These are phyloP conservation scores for Fusarium odoratissimum DNA, from an alignment of 2,329 filamentous ascomycete species.

Conservation along the genomic window DNA sequence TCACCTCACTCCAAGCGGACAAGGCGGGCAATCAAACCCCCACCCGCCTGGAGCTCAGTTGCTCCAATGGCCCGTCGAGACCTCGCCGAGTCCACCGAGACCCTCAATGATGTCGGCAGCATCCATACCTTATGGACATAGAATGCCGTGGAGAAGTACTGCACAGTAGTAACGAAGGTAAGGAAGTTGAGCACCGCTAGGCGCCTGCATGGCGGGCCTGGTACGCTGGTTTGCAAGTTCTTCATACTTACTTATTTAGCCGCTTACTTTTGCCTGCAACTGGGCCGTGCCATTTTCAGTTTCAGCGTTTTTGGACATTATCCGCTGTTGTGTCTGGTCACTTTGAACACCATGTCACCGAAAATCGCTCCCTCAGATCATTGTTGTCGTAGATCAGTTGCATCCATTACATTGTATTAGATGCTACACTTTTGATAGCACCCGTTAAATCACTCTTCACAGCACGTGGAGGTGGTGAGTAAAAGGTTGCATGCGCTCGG, in stretches of 20 bases:
- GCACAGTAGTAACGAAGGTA: not conserved
- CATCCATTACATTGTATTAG: not conserved
- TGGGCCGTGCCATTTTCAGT: not conserved
- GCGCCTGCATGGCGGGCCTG: not conserved
- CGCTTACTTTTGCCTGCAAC: constrained; percentile 23
- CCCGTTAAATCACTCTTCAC: constrained; percentile 2
- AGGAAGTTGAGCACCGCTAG: not conserved
- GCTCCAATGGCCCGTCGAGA: constrained; percentile 28
- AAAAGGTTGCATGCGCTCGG: constrained; percentile 6
- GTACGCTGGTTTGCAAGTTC: not conserved
- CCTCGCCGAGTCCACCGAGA: constrained; percentile 39
- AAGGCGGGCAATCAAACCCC: constrained; percentile 21
- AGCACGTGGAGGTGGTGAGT: constrained; percentile 30
- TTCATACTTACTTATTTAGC: constrained; percentile 29
- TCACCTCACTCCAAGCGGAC: constrained; percentile 25
- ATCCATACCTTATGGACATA: constrained; percentile 17
- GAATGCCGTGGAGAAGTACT: constrained; percentile 33
- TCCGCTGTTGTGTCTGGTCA: constrained; percentile 9
- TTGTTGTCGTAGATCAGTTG: not conserved
- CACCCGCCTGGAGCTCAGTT: constrained; percentile 23
- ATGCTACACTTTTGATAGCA: not conserved
- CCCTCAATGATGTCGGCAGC: constrained; percentile 41
- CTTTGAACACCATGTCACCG: constrained; percentile 12
- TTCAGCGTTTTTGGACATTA: constrained; percentile 8
- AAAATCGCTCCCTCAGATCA: constrained; percentile 13